phyloP scores from a whole-genome alignment of 495 filamentous ascomycete species.

The Penicillium egyptiacum region DNA sequence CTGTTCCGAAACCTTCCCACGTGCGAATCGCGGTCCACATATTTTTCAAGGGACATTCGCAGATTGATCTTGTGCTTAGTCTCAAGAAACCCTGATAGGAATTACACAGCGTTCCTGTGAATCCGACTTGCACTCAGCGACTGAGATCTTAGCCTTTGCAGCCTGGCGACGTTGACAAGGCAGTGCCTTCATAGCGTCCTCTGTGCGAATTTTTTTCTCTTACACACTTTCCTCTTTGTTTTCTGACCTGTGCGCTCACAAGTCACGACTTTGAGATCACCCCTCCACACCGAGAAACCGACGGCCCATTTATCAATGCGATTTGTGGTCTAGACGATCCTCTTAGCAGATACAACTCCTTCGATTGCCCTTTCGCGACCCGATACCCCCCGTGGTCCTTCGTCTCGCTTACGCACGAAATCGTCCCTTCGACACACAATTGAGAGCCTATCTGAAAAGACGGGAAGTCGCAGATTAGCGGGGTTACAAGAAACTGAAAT shows the following conservation, averaged over 20 bases:
- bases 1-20: slow-evolving; percentile 15
- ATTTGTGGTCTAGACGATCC: slow-evolving; percentile 31
- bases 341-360: neutral
- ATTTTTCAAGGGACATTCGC: neutral
- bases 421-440: slow-evolving; percentile 6
- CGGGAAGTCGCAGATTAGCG: slow-evolving; percentile 33
- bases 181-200: slow-evolving; percentile 21
- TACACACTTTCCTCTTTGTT: slow-evolving; percentile 1
- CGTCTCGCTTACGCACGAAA: slow-evolving; percentile 9
- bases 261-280: slow-evolving; percentile 10
- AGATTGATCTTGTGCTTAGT: slow-evolving; percentile 1
- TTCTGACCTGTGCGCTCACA: slow-evolving; percentile 12
- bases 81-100: neutral
- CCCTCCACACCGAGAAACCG: slow-evolving; percentile 2
- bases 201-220: slow-evolving; percentile 7
- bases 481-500: slow-evolving; percentile 35
- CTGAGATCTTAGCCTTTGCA: neutral
- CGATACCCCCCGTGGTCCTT: slow-evolving; percentile 5
- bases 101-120: slow-evolving; percentile 9
- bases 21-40: slow-evolving; percentile 25
- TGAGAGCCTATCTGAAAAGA: slow-evolving; percentile 30
- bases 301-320: slow-evolving; percentile 28
- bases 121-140: slow-evolving; percentile 11
- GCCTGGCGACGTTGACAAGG: slow-evolving; percentile 19
- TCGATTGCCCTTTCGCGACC: slow-evolving; percentile 1